Conservation (phyloP, 2,329 filamentous ascomycete genomes). For the Graphilbum ipis-grandicollis region DNA sequence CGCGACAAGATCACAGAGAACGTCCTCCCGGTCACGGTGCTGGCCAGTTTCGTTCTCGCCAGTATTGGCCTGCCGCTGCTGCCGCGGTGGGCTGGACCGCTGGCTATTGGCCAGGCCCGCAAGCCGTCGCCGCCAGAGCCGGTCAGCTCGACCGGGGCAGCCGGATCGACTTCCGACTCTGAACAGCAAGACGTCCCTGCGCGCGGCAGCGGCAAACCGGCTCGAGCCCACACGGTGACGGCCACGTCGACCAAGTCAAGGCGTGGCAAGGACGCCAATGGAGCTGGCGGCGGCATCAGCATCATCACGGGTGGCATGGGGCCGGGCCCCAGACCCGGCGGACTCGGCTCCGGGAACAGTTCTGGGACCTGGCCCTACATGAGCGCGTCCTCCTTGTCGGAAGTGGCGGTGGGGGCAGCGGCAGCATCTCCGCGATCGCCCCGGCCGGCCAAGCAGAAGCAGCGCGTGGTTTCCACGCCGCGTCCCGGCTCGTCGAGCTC, state of each 20-base stretch:
- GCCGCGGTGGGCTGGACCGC: slow-evolving; percentile 60
- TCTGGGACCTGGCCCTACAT: too few species aligned
- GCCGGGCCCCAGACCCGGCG: too few species aligned
- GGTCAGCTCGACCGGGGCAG: slow-evolving; percentile 11
- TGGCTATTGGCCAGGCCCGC: slow-evolving; percentile 66
- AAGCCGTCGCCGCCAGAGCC: slow-evolving; percentile 51
- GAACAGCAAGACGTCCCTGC: slow-evolving; percentile 1
- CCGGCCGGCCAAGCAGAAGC: slow-evolving; percentile 2
- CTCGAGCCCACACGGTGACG: slow-evolving; percentile 52
- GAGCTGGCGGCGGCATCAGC: slow-evolving; percentile 9
- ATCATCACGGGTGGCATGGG: too few species aligned
- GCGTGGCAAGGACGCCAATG: slow-evolving; percentile 23
- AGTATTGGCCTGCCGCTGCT: slow-evolving; percentile 59
- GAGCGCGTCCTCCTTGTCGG: too few species aligned
- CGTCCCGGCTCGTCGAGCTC: slow-evolving; percentile 5
- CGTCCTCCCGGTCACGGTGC: slow-evolving; percentile 59
- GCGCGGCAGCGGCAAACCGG: slow-evolving; percentile 26
- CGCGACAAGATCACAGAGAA: slow-evolving; percentile 71
- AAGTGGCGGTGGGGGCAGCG: slow-evolving; percentile 20
- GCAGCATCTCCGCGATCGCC: slow-evolving; percentile 1
- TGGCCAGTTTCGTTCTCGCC: slow-evolving; percentile 65
- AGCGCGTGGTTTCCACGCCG: slow-evolving; percentile 1
- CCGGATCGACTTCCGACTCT: slow-evolving; percentile 1
- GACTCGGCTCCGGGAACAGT: too few species aligned
- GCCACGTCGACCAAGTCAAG: slow-evolving; percentile 30